Evolutionary conservation across 208 protist genomes (phyloP).

Genomic region (Wallacemonas rigidus): DNA sequence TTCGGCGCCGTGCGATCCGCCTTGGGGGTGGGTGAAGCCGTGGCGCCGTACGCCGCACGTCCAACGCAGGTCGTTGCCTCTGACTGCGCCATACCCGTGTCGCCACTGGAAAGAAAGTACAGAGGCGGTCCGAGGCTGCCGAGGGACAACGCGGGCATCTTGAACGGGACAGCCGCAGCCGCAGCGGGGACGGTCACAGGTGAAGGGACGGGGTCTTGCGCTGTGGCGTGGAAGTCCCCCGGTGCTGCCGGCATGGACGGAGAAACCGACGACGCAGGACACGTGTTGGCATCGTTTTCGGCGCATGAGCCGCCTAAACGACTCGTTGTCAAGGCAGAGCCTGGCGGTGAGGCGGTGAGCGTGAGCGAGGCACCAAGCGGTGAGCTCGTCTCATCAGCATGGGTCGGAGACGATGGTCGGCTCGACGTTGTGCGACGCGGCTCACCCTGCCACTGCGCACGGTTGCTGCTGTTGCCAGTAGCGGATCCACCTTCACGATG

Average conservation of each 20-base stretch:
- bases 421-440: not conserved
- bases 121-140: slow-evolving; percentile 44
- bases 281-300: not conserved
- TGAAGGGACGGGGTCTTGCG: too few species aligned
- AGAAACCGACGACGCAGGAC: too few species aligned
- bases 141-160: slow-evolving; percentile 56
- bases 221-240: too few species aligned
- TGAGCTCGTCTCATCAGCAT: not conserved
- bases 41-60: not conserved
- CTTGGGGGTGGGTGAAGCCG: not conserved
- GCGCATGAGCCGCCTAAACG: not conserved
- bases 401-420: not conserved
- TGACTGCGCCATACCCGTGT: slow-evolving; percentile 41
- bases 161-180: slow-evolving; percentile 16
- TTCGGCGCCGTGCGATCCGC: not conserved
- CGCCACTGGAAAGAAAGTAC: slow-evolving; percentile 67
- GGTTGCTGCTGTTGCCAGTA: not conserved
- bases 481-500: too few species aligned
- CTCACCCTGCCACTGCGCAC: not conserved
- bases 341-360: not conserved
- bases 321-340: not conserved
- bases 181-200: not conserved
- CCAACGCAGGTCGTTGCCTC: not conserved
- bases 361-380: not conserved
- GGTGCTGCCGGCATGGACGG: too few species aligned